These are phyloP conservation scores for Penicillium palitans DNA, from an alignment of 2,329 filamentous ascomycete species.

Conservation along the genomic window DNA sequence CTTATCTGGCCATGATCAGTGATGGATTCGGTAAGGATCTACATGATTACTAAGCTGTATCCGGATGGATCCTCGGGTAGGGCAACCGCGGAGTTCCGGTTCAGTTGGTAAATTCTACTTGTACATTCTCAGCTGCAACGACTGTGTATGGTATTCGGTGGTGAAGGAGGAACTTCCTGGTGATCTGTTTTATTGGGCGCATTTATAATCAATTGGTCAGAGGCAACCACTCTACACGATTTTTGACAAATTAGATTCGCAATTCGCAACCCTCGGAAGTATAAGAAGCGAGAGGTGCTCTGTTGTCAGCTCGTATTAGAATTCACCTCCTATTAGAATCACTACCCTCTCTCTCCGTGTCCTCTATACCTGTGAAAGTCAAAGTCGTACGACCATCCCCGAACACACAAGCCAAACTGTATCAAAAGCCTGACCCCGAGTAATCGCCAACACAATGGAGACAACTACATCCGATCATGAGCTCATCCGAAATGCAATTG, in stretches of 20 bases:
- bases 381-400: not conserved
- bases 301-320: not conserved
- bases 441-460: not conserved
- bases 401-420: not conserved
- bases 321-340: not conserved
- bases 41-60: not conserved
- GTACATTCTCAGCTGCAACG: too few relatives aligned
- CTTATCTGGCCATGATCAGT: not conserved
- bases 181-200: not conserved
- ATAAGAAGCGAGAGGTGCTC: not conserved
- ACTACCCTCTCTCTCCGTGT: not conserved
- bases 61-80: not conserved
- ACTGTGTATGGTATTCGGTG: not conserved
- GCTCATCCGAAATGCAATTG: not conserved
- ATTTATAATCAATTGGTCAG: not conserved
- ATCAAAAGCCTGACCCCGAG: not conserved
- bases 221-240: not conserved
- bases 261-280: not conserved
- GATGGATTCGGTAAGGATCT: not conserved
- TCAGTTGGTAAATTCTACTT: not conserved
- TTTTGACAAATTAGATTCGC: not conserved
- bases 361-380: not conserved
- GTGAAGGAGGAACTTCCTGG: not conserved
- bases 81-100: not conserved
- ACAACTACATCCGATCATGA: not conserved